Evolutionary conservation across 2,329 filamentous ascomycete genomes (phyloP).

Genomic region (Fusarium transvaalense): DNA sequence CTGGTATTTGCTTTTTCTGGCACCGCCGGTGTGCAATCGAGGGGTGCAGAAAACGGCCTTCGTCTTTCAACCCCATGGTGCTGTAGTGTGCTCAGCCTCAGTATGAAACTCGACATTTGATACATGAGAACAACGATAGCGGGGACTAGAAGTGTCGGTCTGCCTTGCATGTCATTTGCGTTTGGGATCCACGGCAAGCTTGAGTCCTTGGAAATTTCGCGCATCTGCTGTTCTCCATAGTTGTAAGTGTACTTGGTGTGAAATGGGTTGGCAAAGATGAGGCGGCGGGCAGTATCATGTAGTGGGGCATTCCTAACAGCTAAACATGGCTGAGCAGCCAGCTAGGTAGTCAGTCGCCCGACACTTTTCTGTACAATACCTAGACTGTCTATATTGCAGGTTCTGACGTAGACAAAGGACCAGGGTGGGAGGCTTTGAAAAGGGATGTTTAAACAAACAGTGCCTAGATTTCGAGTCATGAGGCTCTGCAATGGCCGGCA

Average conservation of each 20-base stretch:
- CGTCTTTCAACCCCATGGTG: constrained; percentile 20
- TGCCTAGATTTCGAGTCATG: not conserved
- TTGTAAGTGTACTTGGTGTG: not conserved
- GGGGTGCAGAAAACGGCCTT: not conserved
- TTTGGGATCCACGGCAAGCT: not conserved
- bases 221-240: not conserved
- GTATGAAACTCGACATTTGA: not conserved
- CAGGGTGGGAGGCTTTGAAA: not conserved
- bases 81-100: constrained; percentile 17
- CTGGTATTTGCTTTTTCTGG: not conserved
- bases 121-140: not conserved
- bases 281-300: not conserved
- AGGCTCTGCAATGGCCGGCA: constrained; percentile 17
- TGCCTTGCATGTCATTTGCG: not conserved
- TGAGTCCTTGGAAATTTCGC: not conserved
- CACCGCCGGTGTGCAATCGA: not conserved
- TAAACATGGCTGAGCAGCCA: not conserved
- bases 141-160: constrained; percentile 3
- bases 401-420: not conserved
- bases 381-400: not conserved
- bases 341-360: not conserved
- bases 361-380: not conserved
- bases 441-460: not conserved
- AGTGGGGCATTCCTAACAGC: constrained; percentile 16
- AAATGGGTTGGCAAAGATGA: not conserved